Evolutionary conservation across 2,329 filamentous ascomycete species (phyloP).

Genomic region (Trichoderma citrinoviride): DNA sequence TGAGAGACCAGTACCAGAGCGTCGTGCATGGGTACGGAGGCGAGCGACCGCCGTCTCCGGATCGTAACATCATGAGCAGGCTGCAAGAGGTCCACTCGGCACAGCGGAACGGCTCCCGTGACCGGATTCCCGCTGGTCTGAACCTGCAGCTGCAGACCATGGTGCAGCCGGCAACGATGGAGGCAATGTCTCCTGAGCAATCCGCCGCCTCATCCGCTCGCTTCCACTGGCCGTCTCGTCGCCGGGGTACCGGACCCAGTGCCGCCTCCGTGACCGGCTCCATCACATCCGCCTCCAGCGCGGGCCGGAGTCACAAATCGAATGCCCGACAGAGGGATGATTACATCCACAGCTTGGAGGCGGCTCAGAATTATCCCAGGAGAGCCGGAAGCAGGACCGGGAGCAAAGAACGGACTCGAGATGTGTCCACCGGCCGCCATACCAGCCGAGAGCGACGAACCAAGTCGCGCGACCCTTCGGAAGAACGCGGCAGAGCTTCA

Average conservation of each 20-base stretch:
- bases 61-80: conserved; percentile 59
- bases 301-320: conserved; percentile 49
- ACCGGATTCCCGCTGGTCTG: conserved; percentile 71
- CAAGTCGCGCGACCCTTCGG: conserved; percentile 60
- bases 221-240: conserved; percentile 54
- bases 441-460: conserved; percentile 49
- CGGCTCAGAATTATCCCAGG: conserved; percentile 63
- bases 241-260: conserved; percentile 54
- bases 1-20: conserved; percentile 46
- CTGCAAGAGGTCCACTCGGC: conserved; percentile 57
- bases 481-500: conserved; percentile 66
- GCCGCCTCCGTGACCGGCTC: conserved; percentile 58
- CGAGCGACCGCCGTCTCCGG: conserved; percentile 59
- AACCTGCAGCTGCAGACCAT: conserved; percentile 62
- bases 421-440: conserved; percentile 46
- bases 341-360: conserved; percentile 82
- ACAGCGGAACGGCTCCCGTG: conserved; percentile 68
- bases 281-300: conserved; percentile 54
- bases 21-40: conserved; percentile 33
- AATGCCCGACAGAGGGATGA: conserved; percentile 68
- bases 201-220: conserved; percentile 53
- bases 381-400: conserved; percentile 55
- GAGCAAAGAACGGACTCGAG: conserved; percentile 47
- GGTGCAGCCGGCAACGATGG: conserved; percentile 49
- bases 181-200: conserved; percentile 56